phyloP scores from a whole-genome alignment of 129 eudicot genomes.

The Smallanthus sonchifolius region DNA sequence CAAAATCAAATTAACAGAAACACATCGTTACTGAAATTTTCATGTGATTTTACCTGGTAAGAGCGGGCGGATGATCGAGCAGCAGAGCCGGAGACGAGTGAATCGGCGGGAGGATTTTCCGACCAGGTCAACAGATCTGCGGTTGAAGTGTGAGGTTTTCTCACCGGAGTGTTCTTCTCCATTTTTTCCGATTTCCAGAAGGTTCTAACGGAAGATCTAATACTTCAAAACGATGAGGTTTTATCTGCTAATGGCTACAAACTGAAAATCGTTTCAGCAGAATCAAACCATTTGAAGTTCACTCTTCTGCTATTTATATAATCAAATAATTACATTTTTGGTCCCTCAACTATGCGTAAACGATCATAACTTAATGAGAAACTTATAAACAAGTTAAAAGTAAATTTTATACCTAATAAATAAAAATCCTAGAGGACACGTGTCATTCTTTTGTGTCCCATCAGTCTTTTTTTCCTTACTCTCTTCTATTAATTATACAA shows the following conservation, averaged over 20 bases:
- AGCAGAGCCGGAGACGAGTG: slow-evolving; percentile 37
- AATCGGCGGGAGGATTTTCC: slow-evolving; percentile 64
- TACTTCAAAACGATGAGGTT: slow-evolving; percentile 15
- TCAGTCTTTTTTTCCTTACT: no score
- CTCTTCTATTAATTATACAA: no score
- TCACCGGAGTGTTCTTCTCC: slow-evolving; percentile 76
- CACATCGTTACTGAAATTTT: neutral
- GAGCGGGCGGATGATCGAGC: slow-evolving; percentile 56
- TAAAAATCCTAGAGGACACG: no score
- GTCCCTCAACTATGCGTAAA: neutral
- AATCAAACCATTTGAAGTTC: slow-evolving; percentile 2
- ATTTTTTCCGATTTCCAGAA: slow-evolving; percentile 28
- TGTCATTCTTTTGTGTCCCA: no score
- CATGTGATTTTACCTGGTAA: slow-evolving; percentile 38
- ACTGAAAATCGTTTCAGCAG: neutral
- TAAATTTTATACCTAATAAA: no score
- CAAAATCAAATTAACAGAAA: neutral
- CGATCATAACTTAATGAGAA: neutral
- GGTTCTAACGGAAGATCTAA: neutral
- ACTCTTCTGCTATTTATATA: slow-evolving; percentile 11
- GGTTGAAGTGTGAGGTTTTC: slow-evolving; percentile 89
- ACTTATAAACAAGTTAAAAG: no score
- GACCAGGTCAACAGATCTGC: slow-evolving; percentile 98
- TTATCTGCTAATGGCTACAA: slow-evolving; percentile 1
- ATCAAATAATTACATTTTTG: neutral